A percentile compares a stretch with the other conserved stretches of the same genome.
phyloP scores from a whole-genome alignment of 2,329 filamentous ascomycete genomes.

The Pyricularia grisea region DNA sequence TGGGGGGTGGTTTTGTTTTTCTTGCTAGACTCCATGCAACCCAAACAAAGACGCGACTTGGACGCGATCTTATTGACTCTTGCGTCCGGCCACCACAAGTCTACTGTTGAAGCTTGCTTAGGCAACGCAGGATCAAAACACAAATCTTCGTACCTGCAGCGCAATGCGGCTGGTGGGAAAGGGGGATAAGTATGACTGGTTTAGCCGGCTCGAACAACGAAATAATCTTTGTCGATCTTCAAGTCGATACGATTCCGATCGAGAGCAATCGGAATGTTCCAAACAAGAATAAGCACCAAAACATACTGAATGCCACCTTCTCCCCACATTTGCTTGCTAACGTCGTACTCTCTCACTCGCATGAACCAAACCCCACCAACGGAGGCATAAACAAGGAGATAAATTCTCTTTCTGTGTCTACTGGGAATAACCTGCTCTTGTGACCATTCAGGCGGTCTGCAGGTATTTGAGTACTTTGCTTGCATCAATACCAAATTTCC shows the following conservation, averaged over 20 bases:
- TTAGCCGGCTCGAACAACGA: not conserved
- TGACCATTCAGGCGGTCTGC: not conserved
- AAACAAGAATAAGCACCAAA: constrained; percentile 1
- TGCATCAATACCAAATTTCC: not conserved
- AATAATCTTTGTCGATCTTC: not conserved
- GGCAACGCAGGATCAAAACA: not conserved
- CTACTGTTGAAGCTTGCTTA: not conserved
- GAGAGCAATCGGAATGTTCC: not conserved
- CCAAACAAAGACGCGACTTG: not conserved
- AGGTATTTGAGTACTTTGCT: not conserved
- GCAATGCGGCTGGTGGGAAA: not conserved
- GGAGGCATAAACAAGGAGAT: not conserved
- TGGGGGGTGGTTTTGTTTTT: not conserved
- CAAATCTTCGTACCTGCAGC: not conserved
- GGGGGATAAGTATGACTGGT: not conserved
- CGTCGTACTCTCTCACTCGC: not conserved
- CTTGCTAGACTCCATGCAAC: not conserved
- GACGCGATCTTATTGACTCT: not conserved
- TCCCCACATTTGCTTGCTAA: not conserved
- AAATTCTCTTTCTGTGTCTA: not conserved
- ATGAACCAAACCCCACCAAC: not conserved
- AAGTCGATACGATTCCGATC: not conserved
- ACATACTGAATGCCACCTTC: not conserved
- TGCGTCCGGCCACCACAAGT: not conserved
- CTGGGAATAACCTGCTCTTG: not conserved